phyloP scores from a whole-genome alignment of 2,329 filamentous ascomycete genomes.

The Coniochaeta ligniaria region DNA sequence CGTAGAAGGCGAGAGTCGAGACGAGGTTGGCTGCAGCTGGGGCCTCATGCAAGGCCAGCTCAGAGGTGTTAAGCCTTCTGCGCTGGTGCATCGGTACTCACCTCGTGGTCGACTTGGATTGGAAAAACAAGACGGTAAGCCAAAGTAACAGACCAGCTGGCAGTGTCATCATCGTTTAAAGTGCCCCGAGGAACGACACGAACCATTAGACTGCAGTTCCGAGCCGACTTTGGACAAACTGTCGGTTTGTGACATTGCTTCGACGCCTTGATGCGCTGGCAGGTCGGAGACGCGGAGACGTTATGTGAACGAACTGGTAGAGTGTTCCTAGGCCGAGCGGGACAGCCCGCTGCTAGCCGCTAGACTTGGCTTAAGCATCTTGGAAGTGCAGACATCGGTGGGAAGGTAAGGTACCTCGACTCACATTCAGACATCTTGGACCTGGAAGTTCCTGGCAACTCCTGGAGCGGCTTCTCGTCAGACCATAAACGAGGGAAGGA shows the following conservation, averaged over 20 bases:
- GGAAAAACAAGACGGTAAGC: not conserved
- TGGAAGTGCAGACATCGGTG: too few relatives aligned
- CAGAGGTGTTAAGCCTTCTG: not conserved
- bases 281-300: too few relatives aligned
- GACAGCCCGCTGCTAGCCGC: not conserved
- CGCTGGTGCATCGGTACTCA: not conserved
- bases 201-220: too few relatives aligned
- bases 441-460: too few relatives aligned
- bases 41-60: not conserved
- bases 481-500: too few relatives aligned
- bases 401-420: too few relatives aligned
- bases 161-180: not conserved
- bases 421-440: too few relatives aligned
- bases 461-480: too few relatives aligned
- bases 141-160: slow-evolving; percentile 5
- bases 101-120: not conserved
- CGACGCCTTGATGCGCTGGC: not conserved
- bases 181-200: not conserved
- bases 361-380: not conserved
- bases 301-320: too few relatives aligned
- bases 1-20: not conserved
- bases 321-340: too few relatives aligned
- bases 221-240: not conserved
- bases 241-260: not conserved
- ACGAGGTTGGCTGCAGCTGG: not conserved